Base-by-base conservation (phyloP, 148 eudicot species). In the Vaccinium vitisidaea region DNA sequence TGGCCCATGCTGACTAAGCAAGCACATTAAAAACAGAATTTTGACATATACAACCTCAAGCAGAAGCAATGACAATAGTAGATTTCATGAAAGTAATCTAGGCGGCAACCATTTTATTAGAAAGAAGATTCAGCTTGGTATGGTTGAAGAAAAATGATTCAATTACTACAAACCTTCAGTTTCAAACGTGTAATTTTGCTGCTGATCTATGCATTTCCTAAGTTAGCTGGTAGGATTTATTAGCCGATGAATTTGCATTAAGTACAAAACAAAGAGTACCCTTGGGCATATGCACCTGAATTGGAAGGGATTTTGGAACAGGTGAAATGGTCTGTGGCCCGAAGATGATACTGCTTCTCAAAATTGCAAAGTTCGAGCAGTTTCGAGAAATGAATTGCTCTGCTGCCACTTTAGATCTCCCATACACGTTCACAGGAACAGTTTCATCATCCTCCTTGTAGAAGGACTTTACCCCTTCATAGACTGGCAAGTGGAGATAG, bases 331-430 rank as follows among this genome's bases (percentile, higher is more conserved):
- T 92, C 83, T 94, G 98, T 53, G 98, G 95, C 15, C 99, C 99
- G 84, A 86, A 92, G 52, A 96, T 96, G 83, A 96, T 96, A 79
- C 99, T 96, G 93, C 99, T 92, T 90, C 99, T 92, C 90, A 96
- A 85, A 75, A 94, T 96, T 43, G 94, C 97, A 87, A 88, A 96
- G 88, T 93, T 94, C 21, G 90, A 85, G 76, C 89, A 94, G 86
- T 91, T 93, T 75, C 87, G 77, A 59, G 88, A 86, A 76, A 96
- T 91, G 69, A 91, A 90, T 67, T 90, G 86, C 90, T 96, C 99
- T 82, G 99, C 97, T 82, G 90, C 93, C 46, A 94, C 88, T 87
- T 96, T 96, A 21, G 99, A 93, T 86, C 88, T 93, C 36, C 99
- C 99, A 83, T 96, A 96, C 56, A 88, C 85, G 84, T 96, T 96